These are phyloP conservation scores for Populus pruinosa DNA, from an alignment of 345 rosid genomes.

Conservation along the genomic window DNA sequence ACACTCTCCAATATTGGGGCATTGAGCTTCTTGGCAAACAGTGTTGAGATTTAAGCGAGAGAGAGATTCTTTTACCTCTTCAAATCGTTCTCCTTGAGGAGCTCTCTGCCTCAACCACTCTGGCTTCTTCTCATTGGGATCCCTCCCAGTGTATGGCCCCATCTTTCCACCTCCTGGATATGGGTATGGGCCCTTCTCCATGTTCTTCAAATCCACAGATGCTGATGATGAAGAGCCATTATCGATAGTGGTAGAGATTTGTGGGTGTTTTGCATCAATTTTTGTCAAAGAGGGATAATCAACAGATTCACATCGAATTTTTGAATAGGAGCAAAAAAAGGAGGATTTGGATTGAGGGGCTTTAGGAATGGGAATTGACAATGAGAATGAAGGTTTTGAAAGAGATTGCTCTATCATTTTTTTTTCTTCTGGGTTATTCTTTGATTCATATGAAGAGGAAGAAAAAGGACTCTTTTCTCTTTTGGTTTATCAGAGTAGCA, in stretches of 20 bases:
- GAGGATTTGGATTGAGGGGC: not conserved
- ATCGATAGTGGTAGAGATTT: not conserved
- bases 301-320: slow-evolving; percentile 42
- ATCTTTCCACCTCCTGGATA: slow-evolving; percentile 32
- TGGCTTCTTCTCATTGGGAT: slow-evolving; percentile 81
- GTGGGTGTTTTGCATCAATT: not conserved
- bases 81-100: slow-evolving; percentile 75
- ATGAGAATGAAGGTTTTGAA: slow-evolving; percentile 7
- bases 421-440: not conserved
- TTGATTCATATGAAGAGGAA: not conserved
- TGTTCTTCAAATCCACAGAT: not conserved
- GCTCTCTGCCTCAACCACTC: slow-evolving; percentile 90
- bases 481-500: not conserved
- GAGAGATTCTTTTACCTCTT: slow-evolving; percentile 68
- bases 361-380: not conserved
- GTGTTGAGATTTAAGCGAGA: slow-evolving; percentile 79
- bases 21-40: slow-evolving; percentile 96
- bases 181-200: slow-evolving; percentile 45
- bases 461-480: not conserved
- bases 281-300: slow-evolving; percentile 14
- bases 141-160: slow-evolving; percentile 81
- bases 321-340: not conserved
- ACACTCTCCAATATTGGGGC: slow-evolving; percentile 98
- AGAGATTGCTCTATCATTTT: slow-evolving; percentile 2
- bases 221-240: not conserved